Evolutionary conservation across 768 basidiomycete species (phyloP).

Genomic region (Trametes cubensis): DNA sequence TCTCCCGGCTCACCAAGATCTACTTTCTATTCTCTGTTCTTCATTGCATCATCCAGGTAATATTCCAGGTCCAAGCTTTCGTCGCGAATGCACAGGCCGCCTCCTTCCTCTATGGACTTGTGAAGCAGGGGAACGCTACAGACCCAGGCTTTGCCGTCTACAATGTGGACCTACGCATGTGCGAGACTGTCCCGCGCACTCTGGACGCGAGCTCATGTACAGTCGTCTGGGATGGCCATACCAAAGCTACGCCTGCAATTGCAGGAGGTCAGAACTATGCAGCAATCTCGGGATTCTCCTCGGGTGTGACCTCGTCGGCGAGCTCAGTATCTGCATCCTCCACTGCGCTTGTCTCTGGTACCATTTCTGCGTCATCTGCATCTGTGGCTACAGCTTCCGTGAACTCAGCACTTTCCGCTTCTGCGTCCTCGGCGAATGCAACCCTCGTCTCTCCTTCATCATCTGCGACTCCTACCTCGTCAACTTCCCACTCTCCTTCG

Average conservation of each 20-base stretch:
- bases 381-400: constrained; percentile 3
- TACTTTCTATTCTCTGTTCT: constrained; percentile 70
- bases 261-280: constrained; percentile 25
- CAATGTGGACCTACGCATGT: constrained; percentile 53
- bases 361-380: neutral
- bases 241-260: constrained; percentile 3
- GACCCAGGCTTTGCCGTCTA: constrained; percentile 57
- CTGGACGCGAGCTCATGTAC: constrained; percentile 44
- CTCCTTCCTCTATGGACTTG: constrained; percentile 51
- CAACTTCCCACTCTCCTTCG: constrained; percentile 10
- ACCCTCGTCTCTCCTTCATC: neutral
- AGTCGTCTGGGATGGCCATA: constrained; percentile 53
- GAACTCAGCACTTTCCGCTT: neutral
- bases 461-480: constrained; percentile 3
- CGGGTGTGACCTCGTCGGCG: constrained; percentile 4
- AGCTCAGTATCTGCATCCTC: constrained; percentile 13
- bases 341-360: constrained; percentile 7
- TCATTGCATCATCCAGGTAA: constrained; percentile 69
- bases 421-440: neutral
- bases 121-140: constrained; percentile 50
- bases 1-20: constrained; percentile 62
- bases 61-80: constrained; percentile 69
- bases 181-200: constrained; percentile 48
- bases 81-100: constrained; percentile 63
- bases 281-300: neutral